Conservation (phyloP, 345 rosid species). For the Toxicodendron radicans region DNA sequence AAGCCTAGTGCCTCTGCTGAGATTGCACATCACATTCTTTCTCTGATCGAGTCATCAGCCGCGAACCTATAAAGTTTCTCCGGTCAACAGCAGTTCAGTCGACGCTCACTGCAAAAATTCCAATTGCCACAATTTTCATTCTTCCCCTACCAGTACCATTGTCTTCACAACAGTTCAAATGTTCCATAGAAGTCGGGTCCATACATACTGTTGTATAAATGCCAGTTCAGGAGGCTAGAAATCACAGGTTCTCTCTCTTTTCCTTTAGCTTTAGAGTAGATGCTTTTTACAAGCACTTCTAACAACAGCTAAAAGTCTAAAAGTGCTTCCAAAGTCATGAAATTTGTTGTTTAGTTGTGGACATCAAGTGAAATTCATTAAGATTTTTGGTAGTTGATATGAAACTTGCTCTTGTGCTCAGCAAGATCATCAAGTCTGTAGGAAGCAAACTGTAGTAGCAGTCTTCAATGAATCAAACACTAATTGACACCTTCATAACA, state of each 20-base stretch:
- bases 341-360: not conserved
- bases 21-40: slow-evolving; percentile 57
- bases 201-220: not conserved
- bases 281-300: not conserved
- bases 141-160: not conserved
- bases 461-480: too few species aligned
- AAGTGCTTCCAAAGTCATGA: not conserved
- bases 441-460: too few species aligned
- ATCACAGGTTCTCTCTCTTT: not conserved
- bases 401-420: too few species aligned
- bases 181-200: not conserved
- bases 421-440: too few species aligned
- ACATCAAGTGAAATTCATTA: too few species aligned
- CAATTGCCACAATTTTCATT: too few species aligned
- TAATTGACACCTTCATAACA: too few species aligned
- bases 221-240: slow-evolving; percentile 3
- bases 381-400: too few species aligned
- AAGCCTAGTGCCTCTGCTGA: slow-evolving; percentile 68
- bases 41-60: slow-evolving; percentile 33
- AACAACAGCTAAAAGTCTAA: not conserved
- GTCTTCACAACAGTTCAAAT: not conserved
- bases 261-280: not conserved
- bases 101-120: not conserved
- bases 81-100: not conserved
- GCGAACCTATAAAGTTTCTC: slow-evolving; percentile 1